Percentiles rank a stretch among this genome's conserved stretches.
Conservation (phyloP, 2,329 filamentous ascomycete species). For the Dendrostoma leiphaemia region DNA sequence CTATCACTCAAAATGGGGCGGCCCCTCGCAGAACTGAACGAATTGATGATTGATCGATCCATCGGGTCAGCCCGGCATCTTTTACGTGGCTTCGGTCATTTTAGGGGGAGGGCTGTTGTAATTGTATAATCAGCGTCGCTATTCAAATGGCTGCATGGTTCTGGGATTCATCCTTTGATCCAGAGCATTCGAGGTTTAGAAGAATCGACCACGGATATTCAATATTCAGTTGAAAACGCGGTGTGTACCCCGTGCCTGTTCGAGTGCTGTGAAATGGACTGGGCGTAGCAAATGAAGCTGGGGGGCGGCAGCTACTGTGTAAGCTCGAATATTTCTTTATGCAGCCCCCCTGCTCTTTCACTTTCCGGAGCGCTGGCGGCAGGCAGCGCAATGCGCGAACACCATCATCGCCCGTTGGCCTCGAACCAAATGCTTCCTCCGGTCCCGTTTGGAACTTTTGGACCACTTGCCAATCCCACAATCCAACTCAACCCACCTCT, state of each 20-base stretch:
- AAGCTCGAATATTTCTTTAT: too few species aligned
- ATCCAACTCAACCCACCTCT: not conserved
- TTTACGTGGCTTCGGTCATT: not conserved
- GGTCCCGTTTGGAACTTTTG: not conserved
- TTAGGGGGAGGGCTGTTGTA: constrained; percentile 4
- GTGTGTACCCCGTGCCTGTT: not conserved
- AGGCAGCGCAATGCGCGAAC: constrained; percentile 1
- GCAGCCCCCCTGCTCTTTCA: not conserved
- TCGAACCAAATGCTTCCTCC: too few species aligned
- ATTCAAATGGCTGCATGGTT: not conserved
- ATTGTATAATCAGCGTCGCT: constrained; percentile 17
- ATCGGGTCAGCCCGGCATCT: not conserved
- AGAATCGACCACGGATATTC: not conserved
- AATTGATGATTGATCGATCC: constrained; percentile 2
- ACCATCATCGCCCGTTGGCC: too few species aligned
- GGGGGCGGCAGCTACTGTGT: too few species aligned
- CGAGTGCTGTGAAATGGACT: not conserved
- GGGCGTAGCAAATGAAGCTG: not conserved
- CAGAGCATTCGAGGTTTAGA: not conserved
- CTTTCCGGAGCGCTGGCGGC: too few species aligned
- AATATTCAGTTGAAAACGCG: not conserved
- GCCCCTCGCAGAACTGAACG: not conserved
- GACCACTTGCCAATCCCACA: not conserved
- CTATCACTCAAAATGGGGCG: not conserved
- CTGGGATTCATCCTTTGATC: not conserved